Percentiles rank a stretch among this genome's conserved stretches.
Evolutionary conservation across 225 moss, liverwort and hornwort genomes (phyloP).

Genomic region (Polytrichum commune): DNA sequence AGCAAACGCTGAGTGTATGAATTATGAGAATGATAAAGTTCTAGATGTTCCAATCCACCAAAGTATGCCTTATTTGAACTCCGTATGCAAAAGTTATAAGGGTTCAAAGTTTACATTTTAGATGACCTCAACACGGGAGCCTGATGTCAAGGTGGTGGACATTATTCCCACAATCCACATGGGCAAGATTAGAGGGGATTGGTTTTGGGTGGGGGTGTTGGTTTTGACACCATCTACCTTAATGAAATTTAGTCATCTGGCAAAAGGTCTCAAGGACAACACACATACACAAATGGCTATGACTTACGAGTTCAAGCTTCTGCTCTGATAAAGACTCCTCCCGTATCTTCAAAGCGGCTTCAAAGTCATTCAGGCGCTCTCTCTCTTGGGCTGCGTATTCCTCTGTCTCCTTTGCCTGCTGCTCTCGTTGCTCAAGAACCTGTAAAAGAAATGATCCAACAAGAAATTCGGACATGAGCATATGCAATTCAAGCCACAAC

Average conservation of each 20-base stretch:
- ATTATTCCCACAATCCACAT: no score
- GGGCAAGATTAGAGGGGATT: neutral
- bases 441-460: slow-evolving; percentile 18
- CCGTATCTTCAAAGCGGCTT: slow-evolving; percentile 72
- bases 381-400: slow-evolving; percentile 61
- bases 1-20: no score
- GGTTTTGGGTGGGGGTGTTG: no score
- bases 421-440: slow-evolving; percentile 64
- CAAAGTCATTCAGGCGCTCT: slow-evolving; percentile 70
- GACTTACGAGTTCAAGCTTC: slow-evolving; percentile 79
- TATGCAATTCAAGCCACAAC: neutral
- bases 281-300: no score
- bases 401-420: slow-evolving; percentile 55
- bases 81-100: no score
- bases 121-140: no score
- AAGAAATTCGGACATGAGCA: neutral
- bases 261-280: neutral
- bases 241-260: neutral
- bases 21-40: no score
- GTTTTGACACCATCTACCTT: no score
- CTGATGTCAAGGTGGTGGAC: no score
- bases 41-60: no score
- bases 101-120: no score
- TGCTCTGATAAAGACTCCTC: slow-evolving; percentile 81
- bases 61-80: no score